Evolutionary conservation across 345 rosid species (phyloP).

Genomic region (Salix purpurea): DNA sequence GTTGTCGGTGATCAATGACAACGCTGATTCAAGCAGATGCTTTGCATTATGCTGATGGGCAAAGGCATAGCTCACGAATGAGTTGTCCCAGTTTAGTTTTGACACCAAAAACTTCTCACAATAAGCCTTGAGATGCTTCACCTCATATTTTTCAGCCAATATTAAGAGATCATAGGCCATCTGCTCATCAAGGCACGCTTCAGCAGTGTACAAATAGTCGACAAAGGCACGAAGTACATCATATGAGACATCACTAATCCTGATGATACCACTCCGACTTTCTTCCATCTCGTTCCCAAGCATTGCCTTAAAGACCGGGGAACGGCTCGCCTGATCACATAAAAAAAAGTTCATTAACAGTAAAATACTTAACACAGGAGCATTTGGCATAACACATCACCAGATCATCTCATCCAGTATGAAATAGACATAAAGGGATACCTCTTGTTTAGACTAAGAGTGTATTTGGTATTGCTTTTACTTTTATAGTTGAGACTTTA

Average conservation of each 20-base stretch:
- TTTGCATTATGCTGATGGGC: slow-evolving; percentile 84
- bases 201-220: slow-evolving; percentile 68
- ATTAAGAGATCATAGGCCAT: slow-evolving; percentile 74
- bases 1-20: slow-evolving; percentile 59
- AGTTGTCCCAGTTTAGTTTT: slow-evolving; percentile 70
- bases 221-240: slow-evolving; percentile 65
- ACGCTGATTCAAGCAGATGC: slow-evolving; percentile 54
- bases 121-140: slow-evolving; percentile 66
- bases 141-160: slow-evolving; percentile 80
- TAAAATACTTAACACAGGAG: background rate
- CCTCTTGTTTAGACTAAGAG: background rate
- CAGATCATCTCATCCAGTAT: background rate
- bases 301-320: slow-evolving; percentile 88
- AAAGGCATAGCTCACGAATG: slow-evolving; percentile 66
- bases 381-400: background rate
- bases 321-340: slow-evolving; percentile 54
- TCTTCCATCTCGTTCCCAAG: slow-evolving; percentile 83
- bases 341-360: background rate
- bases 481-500: too few species aligned
- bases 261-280: slow-evolving; percentile 73
- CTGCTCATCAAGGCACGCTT: slow-evolving; percentile 71
- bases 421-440: background rate
- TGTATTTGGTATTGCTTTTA: background rate
- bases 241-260: slow-evolving; percentile 59
- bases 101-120: slow-evolving; percentile 75